These are phyloP conservation scores for Wickerhamomyces sp. DNA, from an alignment of 1,139 yeast genomes.

Conservation along the genomic window DNA sequence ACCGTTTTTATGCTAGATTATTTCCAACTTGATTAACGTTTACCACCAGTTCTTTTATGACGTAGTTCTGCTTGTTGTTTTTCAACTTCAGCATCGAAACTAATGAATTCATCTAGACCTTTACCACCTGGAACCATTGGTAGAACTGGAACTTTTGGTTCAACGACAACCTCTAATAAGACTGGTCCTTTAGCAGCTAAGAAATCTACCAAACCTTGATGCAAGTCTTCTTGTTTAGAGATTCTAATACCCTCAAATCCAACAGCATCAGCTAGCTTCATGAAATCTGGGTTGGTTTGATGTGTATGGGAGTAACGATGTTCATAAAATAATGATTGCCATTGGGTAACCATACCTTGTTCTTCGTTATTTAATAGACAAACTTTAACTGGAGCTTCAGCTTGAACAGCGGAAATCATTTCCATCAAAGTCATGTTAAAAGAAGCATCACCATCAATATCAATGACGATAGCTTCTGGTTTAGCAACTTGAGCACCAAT, in stretches of 20 bases:
- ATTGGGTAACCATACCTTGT: slow-evolving; percentile 99
- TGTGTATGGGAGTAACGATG: slow-evolving; percentile 96
- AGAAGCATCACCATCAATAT: slow-evolving; percentile 97
- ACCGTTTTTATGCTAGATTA: not conserved
- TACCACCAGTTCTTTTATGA: slow-evolving; percentile 33
- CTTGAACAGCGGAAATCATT: slow-evolving; percentile 91
- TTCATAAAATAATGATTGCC: slow-evolving; percentile 97
- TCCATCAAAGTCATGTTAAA: slow-evolving; percentile 96
- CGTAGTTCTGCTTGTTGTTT: slow-evolving; percentile 56
- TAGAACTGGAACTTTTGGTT: slow-evolving; percentile 93
- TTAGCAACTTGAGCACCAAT: slow-evolving; percentile 97
- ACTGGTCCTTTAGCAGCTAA: slow-evolving; percentile 72
- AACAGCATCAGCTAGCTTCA: slow-evolving; percentile 92
- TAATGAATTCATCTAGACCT: slow-evolving; percentile 87
- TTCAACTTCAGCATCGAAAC: slow-evolving; percentile 78
- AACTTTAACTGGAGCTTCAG: slow-evolving; percentile 82
- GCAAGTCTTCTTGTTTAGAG: slow-evolving; percentile 59
- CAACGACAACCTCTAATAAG: slow-evolving; percentile 83
- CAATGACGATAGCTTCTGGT: slow-evolving; percentile 92
- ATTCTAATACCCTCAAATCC: slow-evolving; percentile 81
- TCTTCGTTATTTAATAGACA: slow-evolving; percentile 92
- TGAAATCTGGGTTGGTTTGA: slow-evolving; percentile 89
- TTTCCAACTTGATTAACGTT: slow-evolving; percentile 21
- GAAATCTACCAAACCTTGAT: slow-evolving; percentile 62
- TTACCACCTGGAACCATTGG: slow-evolving; percentile 99